Evolutionary conservation across 75 land plant genomes (phyloP).

Genomic region (Cupressus sempervirens): DNA sequence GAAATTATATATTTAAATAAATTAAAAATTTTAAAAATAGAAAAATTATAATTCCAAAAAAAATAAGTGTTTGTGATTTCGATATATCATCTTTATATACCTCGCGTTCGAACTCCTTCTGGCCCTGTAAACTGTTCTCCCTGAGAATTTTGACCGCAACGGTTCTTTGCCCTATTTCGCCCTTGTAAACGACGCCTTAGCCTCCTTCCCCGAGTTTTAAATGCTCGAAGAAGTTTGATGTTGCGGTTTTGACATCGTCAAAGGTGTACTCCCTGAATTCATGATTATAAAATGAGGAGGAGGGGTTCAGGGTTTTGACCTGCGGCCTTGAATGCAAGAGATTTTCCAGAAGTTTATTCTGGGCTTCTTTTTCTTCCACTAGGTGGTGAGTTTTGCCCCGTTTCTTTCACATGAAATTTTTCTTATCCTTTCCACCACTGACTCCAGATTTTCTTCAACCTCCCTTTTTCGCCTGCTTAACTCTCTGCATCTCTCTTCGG

Average conservation of each 20-base stretch:
- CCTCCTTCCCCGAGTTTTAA: constrained; percentile 63
- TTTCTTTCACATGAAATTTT: neutral
- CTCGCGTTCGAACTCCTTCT: constrained; percentile 52
- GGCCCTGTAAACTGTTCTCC: constrained; percentile 34
- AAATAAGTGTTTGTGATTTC: neutral
- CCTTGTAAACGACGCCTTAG: constrained; percentile 40
- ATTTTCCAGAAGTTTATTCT: neutral
- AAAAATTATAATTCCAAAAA: no score
- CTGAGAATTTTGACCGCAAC: constrained; percentile 55
- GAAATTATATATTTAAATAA: no score
- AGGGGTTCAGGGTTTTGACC: constrained; percentile 4
- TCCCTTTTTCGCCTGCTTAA: neutral
- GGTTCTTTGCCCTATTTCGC: constrained; percentile 46
- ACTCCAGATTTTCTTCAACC: neutral
- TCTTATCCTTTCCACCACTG: neutral
- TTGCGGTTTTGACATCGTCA: constrained; percentile 22
- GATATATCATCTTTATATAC: constrained; percentile 8
- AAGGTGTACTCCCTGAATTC: constrained; percentile 1
- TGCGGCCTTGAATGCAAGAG: neutral
- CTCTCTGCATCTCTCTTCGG: neutral
- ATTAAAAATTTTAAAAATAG: no score
- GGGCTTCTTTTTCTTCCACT: neutral
- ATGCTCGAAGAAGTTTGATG: constrained; percentile 19
- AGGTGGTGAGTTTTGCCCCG: neutral
- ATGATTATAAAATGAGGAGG: neutral